Base-by-base conservation (phyloP, 2,329 filamentous ascomycete genomes). In the Celoporthe dispersa region DNA sequence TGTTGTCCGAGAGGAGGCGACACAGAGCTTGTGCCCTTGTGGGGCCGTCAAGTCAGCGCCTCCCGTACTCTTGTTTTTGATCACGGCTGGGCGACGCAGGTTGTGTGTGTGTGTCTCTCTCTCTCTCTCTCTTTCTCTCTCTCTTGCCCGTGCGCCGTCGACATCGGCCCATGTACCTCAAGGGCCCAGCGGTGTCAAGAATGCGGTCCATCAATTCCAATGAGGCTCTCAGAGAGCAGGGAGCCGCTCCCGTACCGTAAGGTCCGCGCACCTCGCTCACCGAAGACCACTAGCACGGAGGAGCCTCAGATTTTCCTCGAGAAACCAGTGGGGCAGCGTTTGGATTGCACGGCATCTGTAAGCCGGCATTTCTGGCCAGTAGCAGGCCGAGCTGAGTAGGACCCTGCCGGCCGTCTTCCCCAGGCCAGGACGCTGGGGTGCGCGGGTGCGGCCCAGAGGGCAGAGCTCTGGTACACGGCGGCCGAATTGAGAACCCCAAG, bases 1-100 rank as follows among this genome's bases (percentile, higher is more conserved):
- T 79, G 79, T 76, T 78, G 75, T 76, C 78, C 77, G 78, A 79
- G 74, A 77, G 77, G 74, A 77, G 77, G 76, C 77, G 75, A 79
- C 77, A 82, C 78, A 78, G 77, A 71, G 55, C 73, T 68, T 73
- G 74, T 70, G 70, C 73, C 73, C 74, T 74, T 69, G 68, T 74
- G 70, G 62, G 57, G 53, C 65, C 64, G 62, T 63, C 68, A 73
- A 63, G 41, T 62, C 33, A 66, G 33, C 67, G 35, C 22, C 33
- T 37, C 48, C 25, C 31, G 44, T 60, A 51, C 28, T 65, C 31
- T 31, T 31, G 19, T 35, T 62, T 6, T 48, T 53, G 3, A 31
- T 19, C 25, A 53, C 66, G 62, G 57, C 48, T 68, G 63, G 48
- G 19, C 44, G 44, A 39, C 14, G 19, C n/a, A 44, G 31, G 35